These are phyloP conservation scores for Scenedesmus sp. DNA, from an alignment of 163 green algal genomes.

Conservation along the genomic window DNA sequence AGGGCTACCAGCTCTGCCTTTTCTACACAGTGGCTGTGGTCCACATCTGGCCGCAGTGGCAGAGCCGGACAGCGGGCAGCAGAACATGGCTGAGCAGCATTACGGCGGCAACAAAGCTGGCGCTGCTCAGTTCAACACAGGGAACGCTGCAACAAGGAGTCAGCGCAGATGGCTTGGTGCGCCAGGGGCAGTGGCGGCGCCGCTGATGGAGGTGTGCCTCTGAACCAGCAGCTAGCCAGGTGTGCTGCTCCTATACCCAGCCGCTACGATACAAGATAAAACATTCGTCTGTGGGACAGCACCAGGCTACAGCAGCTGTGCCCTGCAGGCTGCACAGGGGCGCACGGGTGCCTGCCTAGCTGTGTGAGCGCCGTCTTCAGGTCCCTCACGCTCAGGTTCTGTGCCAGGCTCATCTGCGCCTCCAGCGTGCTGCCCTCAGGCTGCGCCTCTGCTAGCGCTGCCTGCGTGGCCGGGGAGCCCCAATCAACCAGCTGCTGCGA, in stretches of 20 bases:
- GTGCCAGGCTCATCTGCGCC: background rate
- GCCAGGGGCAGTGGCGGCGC: too few relatives aligned
- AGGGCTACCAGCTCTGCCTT: slow-evolving; percentile 11
- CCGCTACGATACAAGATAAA: too few relatives aligned
- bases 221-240: too few relatives aligned
- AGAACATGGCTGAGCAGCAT: background rate
- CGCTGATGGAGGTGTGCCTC: too few relatives aligned
- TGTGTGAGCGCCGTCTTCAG: background rate
- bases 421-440: background rate
- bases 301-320: background rate
- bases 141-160: too few relatives aligned
- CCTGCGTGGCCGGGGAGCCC: background rate
- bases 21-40: slow-evolving; percentile 5
- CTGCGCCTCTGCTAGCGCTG: background rate
- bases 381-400: background rate
- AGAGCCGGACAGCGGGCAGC: background rate
- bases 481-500: too few relatives aligned
- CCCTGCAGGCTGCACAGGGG: background rate
- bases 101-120: too few relatives aligned
- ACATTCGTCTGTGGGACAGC: background rate
- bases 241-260: too few relatives aligned
- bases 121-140: background rate
- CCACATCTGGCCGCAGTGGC: background rate
- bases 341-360: background rate
- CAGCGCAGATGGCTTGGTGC: too few relatives aligned